A percentile compares a stretch with the other conserved stretches of the same genome.
These are phyloP conservation scores for Fusarium newnesense DNA, from an alignment of 2,329 filamentous ascomycete species.

Conservation along the genomic window DNA sequence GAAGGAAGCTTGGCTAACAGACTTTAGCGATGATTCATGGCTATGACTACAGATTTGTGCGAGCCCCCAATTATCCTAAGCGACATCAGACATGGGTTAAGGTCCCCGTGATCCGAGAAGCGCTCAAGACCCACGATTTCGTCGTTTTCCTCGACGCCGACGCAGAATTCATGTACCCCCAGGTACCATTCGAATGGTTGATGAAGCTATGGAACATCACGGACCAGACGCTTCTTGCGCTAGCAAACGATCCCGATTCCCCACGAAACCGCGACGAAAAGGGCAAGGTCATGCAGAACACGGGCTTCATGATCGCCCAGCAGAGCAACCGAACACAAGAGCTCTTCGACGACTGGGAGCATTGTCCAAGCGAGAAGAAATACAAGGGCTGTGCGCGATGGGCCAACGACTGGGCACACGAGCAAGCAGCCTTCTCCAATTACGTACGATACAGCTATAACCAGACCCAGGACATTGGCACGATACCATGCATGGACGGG, in stretches of 20 bases:
- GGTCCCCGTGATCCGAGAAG: constrained; percentile 52
- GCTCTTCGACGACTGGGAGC: constrained; percentile 21
- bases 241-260: constrained; percentile 56
- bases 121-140: constrained; percentile 53
- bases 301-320: constrained; percentile 37
- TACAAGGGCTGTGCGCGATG: constrained; percentile 32
- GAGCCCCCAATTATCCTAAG: constrained; percentile 52
- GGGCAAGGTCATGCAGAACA: constrained; percentile 35
- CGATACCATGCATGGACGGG: constrained; percentile 40
- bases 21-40: constrained; percentile 54
- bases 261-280: constrained; percentile 50
- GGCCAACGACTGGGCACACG: constrained; percentile 43
- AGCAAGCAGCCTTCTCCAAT: constrained; percentile 44
- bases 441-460: constrained; percentile 43
- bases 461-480: constrained; percentile 29
- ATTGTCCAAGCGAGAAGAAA: constrained; percentile 7
- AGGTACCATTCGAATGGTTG: constrained; percentile 59
- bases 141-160: constrained; percentile 59
- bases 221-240: constrained; percentile 53
- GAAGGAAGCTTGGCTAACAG: not conserved
- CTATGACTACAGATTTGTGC: constrained; percentile 60
- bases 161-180: constrained; percentile 53
- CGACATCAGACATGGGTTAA: constrained; percentile 59
- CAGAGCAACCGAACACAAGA: constrained; percentile 38
- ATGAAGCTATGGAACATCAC: constrained; percentile 58